A percentile compares a stretch with the other conserved stretches of the same genome.
Evolutionary conservation across 305 asterid genomes (phyloP).

Genomic region (Stenogyne calaminthoides): DNA sequence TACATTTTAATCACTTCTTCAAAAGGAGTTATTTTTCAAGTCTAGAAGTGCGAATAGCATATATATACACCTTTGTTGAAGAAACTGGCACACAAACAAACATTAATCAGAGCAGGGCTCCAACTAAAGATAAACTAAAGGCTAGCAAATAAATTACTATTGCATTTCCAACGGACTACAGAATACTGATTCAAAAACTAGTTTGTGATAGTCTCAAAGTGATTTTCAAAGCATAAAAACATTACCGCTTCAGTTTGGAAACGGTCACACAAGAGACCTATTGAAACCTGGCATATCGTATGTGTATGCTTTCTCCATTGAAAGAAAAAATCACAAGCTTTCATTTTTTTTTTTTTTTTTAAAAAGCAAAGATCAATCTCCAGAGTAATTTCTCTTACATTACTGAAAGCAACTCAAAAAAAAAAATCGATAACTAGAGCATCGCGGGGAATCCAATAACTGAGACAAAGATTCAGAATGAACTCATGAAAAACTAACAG

Average conservation of each 20-base stretch:
- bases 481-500: constrained; percentile 12
- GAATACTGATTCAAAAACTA: neutral
- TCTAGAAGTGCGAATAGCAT: neutral
- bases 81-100: neutral
- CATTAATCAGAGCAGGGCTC: neutral
- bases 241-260: no score
- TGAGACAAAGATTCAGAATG: neutral
- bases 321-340: neutral
- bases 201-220: neutral
- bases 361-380: neutral
- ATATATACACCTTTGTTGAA: neutral
- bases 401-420: constrained; percentile 4
- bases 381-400: neutral
- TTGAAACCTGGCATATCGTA: neutral
- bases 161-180: neutral
- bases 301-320: neutral
- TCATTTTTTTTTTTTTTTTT: no score
- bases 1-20: no score
- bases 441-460: neutral
- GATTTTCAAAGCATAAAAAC: neutral
- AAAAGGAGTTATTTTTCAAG: no score
- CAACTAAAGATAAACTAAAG: neutral
- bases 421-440: neutral
- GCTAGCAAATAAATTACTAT: neutral
- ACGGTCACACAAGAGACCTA: neutral